Conservation (phyloP, 1,139 yeast genomes). For the Yamadazyma trypodendri region DNA sequence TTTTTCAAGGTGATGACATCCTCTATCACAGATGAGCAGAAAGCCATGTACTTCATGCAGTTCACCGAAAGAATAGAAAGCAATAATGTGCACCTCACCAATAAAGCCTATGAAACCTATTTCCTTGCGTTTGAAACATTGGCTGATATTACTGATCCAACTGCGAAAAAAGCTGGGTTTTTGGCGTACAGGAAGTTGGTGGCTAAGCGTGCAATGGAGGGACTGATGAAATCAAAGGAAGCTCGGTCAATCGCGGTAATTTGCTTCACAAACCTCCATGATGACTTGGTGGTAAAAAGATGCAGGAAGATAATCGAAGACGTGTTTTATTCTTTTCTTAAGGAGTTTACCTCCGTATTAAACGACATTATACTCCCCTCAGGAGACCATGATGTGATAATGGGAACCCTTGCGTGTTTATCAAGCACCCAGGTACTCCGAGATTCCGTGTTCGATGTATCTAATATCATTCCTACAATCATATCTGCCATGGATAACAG, state of each 20-base stretch:
- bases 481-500: constrained; percentile 5
- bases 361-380: constrained; percentile 6
- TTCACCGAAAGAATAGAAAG: constrained; percentile 1
- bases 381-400: constrained; percentile 3
- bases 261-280: constrained; percentile 4
- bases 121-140: constrained; percentile 4
- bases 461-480: constrained; percentile 4
- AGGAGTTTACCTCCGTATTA: constrained; percentile 2
- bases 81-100: neutral
- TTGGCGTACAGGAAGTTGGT: constrained; percentile 5
- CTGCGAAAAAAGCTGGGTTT: constrained; percentile 1
- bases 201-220: constrained; percentile 3
- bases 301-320: constrained; percentile 3
- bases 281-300: neutral
- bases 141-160: constrained; percentile 2
- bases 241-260: constrained; percentile 3
- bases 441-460: constrained; percentile 3
- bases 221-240: constrained; percentile 3
- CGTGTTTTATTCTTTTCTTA: constrained; percentile 2
- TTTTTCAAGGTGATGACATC: constrained; percentile 5
- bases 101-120: constrained; percentile 3
- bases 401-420: constrained; percentile 7
- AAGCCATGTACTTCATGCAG: neutral
- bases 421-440: constrained; percentile 3
- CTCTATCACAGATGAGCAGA: neutral